Evolutionary conservation across 2,329 filamentous ascomycete genomes (phyloP).

Genomic region (Pestalotiopsis sp.): DNA sequence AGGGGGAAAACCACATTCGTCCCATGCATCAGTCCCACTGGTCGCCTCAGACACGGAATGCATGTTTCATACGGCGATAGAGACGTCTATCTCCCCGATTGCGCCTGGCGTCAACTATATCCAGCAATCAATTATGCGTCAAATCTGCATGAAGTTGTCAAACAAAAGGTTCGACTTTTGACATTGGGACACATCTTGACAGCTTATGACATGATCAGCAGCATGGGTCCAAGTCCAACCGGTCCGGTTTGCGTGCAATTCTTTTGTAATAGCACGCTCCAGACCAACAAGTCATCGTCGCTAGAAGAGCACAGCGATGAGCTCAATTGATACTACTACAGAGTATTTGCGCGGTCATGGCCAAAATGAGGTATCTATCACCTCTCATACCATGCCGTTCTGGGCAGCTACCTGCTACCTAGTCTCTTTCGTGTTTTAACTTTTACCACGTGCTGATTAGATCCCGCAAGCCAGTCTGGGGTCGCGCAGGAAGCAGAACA

Average conservation of each 20-base stretch:
- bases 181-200: background rate
- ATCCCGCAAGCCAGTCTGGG: background rate
- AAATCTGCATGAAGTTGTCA: background rate
- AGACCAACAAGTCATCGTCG: background rate
- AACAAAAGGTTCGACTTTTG: background rate
- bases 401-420: background rate
- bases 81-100: background rate
- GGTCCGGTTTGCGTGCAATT: background rate
- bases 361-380: background rate
- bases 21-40: background rate
- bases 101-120: background rate
- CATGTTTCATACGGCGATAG: background rate
- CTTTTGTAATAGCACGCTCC: background rate
- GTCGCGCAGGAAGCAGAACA: background rate
- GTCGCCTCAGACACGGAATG: background rate
- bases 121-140: background rate
- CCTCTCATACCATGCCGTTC: background rate
- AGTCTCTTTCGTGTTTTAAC: background rate
- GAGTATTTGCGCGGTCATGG: background rate
- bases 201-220: background rate
- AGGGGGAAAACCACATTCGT: background rate
- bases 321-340: background rate
- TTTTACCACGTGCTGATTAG: conserved; percentile 6
- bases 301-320: background rate
- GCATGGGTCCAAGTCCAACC: background rate